Base-by-base conservation (phyloP, 177 flowering plant genomes). In the Tripterygium wilfordii region DNA sequence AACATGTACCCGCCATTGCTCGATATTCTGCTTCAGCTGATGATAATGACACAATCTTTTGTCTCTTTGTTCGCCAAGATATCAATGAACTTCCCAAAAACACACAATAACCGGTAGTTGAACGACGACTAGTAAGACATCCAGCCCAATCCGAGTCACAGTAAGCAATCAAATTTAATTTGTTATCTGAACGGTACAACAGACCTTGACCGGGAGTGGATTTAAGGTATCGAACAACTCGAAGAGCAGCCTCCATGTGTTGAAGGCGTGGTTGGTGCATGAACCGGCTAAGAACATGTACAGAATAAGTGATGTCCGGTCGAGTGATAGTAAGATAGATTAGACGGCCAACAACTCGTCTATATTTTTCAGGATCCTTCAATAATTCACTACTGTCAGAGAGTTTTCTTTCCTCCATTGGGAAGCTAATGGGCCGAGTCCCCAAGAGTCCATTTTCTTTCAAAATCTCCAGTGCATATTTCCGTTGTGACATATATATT, bases 91-190 rank as follows among this genome's bases (percentile, higher is more conserved):
- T 7, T 6, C 33, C 33, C 7, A 30, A 7, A 6, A 12, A 6
- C 12, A 30, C 33, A 12, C 12, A 30, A 30, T 14, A 57, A 1
- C 54, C 50, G 3, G 58, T 46, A 4, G 19, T 8, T 2, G 57
- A 57, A 0, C 58, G 27, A 0, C 44, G 31, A 3, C 62, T 51
- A 0, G 12, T 4, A 0, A 35, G 53, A 48, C 54, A 57, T 26
- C 12, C 3, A 30, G 47, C 62, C 63, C 67, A 63, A 53, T 63
- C 58, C 0, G 58, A 24, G 33, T 63, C 62, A 21, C 44, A 43
- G 15, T 24, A 63, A 2, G 30, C 62, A 14, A 4, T 2, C 2
- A 56, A 4, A 2, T 20, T 10, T 1, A 38, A 13, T 3, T 4
- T 0, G 21, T 12, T 14, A 5, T 8, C 5, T 3, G 27, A 4